phyloP scores from a whole-genome alignment of 2,329 filamentous ascomycete genomes.

The Trichoderma guizhouense region DNA sequence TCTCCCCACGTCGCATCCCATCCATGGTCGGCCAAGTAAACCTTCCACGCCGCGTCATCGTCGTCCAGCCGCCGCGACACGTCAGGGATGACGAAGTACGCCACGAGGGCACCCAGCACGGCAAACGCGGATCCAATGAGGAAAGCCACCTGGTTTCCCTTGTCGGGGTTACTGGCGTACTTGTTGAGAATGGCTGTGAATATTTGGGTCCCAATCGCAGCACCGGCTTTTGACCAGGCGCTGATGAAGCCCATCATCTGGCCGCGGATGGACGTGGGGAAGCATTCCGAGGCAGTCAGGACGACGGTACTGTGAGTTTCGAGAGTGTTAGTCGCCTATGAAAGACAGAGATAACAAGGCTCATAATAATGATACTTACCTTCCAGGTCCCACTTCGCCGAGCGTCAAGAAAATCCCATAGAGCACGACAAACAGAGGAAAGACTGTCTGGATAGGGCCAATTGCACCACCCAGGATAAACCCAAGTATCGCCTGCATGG shows the following conservation, averaged over 20 bases:
- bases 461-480: conserved; percentile 49
- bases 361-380: conserved; percentile 28
- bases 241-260: conserved; percentile 48
- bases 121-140: conserved; percentile 50
- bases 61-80: conserved; percentile 28
- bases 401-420: conserved; percentile 49
- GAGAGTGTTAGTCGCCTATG: not conserved
- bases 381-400: conserved; percentile 50
- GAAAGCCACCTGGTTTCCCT: conserved; percentile 48
- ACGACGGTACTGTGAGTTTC: conserved; percentile 33
- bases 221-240: conserved; percentile 47
- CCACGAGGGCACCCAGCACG: conserved; percentile 28
- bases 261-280: conserved; percentile 48
- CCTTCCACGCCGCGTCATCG: conserved; percentile 31
- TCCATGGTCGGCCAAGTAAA: conserved; percentile 28
- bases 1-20: conserved; percentile 32
- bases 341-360: too few relatives aligned
- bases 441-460: conserved; percentile 41
- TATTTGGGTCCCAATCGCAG: conserved; percentile 48
- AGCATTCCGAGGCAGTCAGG: conserved; percentile 43
- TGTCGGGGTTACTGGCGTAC: conserved; percentile 36
- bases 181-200: conserved; percentile 49
- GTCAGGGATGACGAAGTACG: conserved; percentile 27
- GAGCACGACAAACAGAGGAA: conserved; percentile 49
- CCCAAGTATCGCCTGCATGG: conserved; percentile 43